Percentiles rank a stretch among this genome's conserved stretches.
phyloP scores from a whole-genome alignment of 805 yeast genomes.

The Candida parachauliodes region DNA sequence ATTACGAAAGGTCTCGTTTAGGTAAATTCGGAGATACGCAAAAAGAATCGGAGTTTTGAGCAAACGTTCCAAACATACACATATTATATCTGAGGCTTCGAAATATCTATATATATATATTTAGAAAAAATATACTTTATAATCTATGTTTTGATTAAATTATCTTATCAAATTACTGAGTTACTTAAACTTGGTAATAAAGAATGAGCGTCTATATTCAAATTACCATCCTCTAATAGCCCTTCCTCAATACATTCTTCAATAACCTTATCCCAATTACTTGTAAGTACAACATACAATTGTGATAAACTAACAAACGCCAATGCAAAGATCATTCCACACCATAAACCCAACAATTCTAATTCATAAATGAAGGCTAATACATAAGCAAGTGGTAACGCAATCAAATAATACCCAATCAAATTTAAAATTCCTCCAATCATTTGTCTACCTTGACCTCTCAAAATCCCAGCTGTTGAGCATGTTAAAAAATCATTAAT shows the following conservation, averaged over 20 bases:
- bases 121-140: too few relatives aligned
- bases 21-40: too few relatives aligned
- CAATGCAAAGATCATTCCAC: conserved; percentile 45
- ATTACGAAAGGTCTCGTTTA: too few relatives aligned
- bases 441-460: conserved; percentile 58
- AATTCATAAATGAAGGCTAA: conserved; percentile 40
- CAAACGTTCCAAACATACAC: too few relatives aligned
- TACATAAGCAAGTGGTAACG: conserved; percentile 45
- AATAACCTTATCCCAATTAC: conserved; percentile 43
- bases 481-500: conserved; percentile 48
- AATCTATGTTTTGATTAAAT: too few relatives aligned
- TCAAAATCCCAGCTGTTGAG: conserved; percentile 49
- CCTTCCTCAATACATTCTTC: conserved; percentile 42
- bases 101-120: too few relatives aligned
- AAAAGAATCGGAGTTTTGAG: too few relatives aligned
- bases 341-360: conserved; percentile 47
- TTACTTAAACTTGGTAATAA: conserved; percentile 27
- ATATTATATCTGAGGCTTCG: too few relatives aligned
- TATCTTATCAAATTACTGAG: conserved; percentile 9
- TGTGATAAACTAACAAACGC: conserved; percentile 37
- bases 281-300: conserved; percentile 36
- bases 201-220: conserved; percentile 28
- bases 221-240: conserved; percentile 31
- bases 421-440: conserved; percentile 53
- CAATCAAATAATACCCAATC: conserved; percentile 45